Evolutionary conservation across 768 basidiomycete species (phyloP), one percentile per base, ranked within the genome.

Genomic region (Chalciporus sphaerocephalus): DNA sequence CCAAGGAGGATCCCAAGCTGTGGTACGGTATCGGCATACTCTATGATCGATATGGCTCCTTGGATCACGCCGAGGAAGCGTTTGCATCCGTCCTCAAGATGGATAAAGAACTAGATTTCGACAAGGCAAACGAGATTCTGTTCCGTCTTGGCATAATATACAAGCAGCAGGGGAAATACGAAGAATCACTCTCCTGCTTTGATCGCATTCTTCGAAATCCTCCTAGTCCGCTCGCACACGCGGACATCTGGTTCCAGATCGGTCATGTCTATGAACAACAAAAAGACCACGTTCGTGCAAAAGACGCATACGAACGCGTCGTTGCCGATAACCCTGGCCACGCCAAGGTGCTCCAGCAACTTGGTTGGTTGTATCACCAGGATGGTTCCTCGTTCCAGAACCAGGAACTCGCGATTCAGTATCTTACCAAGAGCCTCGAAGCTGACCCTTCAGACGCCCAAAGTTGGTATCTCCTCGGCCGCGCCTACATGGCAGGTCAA

Each of bases 1-100:
- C 95, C 13, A 96, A 96, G 77, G 84, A 98, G 79, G 96, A 99
- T 66, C 94, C 95, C 4, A 97, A 98, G 62, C 75, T 99, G 8
- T 99, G 96, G 96, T 99, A 98, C 63, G 96, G 96, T 27, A 98
- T 99, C 62, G 96, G 96, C 25, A 98, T 98, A 46, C 82, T 98
- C 25, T 98, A 99, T 59, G 96, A 99, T 73, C 86, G 96, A 23
- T 99, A 98, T 58, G 96, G 96, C 13, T 94, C 92, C 42, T 76
- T 99, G 62, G 95, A 99, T 69, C 96, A 98, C 57, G 96, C 96
- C 54, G 96, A 99, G 68, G 96, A 98, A 64, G 96, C 96, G 0
- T 99, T 99, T 58, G 85, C 92, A 0, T 93, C 90, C 11, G 95
- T 98, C 20, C 80, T 99, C 33, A 77, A 87, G 53, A 98, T 97